Conservation (phyloP, 139 green algal genomes). For the Limnomonas spitsbergensis region DNA sequence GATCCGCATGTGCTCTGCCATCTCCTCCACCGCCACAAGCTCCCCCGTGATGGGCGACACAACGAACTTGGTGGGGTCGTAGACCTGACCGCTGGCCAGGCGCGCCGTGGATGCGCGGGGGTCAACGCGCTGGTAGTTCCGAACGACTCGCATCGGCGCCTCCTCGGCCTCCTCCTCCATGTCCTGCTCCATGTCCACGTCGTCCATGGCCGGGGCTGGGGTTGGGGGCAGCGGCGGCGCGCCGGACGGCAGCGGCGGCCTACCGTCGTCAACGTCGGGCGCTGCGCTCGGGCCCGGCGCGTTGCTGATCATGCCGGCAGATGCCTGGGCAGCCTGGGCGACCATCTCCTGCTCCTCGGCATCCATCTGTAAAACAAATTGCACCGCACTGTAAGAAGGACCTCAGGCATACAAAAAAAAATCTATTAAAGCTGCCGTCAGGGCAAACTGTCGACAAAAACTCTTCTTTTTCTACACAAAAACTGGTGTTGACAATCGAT, state of each 20-base stretch:
- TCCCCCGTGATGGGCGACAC: conserved; percentile 95
- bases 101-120: conserved; percentile 17
- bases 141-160: conserved; percentile 75
- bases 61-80: conserved; percentile 76
- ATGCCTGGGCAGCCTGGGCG: conserved; percentile 47
- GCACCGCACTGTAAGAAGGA: neutral
- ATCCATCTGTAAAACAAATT: conserved; percentile 62
- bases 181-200: conserved; percentile 54
- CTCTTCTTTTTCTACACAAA: no score
- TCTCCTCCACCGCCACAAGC: conserved; percentile 66
- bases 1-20: conserved; percentile 84
- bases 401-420: neutral
- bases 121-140: conserved; percentile 81
- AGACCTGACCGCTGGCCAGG: conserved; percentile 15
- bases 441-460: no score
- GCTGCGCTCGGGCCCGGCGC: conserved; percentile 6
- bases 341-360: conserved; percentile 84
- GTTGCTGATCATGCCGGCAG: neutral
- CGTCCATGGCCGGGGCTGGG: conserved; percentile 9
- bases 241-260: neutral
- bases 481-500: no score
- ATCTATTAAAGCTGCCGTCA: no score
- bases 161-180: conserved; percentile 51
- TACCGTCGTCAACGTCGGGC: neutral
- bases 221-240: conserved; percentile 8